phyloP scores from a whole-genome alignment of 768 basidiomycete genomes.

The Epithele typhae region DNA sequence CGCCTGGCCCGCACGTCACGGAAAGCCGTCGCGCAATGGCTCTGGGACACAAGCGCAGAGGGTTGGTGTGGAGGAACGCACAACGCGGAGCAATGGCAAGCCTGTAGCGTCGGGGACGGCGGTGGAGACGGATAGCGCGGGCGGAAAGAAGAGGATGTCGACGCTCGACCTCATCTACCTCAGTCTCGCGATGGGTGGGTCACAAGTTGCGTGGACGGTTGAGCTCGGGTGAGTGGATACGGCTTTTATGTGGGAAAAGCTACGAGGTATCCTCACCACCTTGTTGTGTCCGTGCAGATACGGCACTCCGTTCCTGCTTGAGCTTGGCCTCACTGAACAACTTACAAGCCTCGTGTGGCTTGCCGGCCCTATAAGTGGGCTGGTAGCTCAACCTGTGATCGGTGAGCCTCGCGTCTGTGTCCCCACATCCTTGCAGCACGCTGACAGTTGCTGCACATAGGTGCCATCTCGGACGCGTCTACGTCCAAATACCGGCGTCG shows the following conservation, averaged over 20 bases:
- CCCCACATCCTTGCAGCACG: background rate
- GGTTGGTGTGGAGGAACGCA: conserved; percentile 1
- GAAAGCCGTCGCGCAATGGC: conserved; percentile 16
- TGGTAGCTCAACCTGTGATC: conserved; percentile 96
- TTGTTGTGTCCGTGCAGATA: conserved; percentile 49
- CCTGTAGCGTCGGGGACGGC: background rate
- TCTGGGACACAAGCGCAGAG: conserved; percentile 5
- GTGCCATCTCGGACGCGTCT: conserved; percentile 94
- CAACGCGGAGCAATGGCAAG: background rate
- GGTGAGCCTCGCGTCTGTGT: conserved; percentile 44
- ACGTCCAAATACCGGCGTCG: conserved; percentile 85
- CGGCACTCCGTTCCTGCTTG: conserved; percentile 89
- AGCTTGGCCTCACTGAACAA: conserved; percentile 78
- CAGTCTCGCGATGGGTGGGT: conserved; percentile 91
- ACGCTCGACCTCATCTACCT: conserved; percentile 59
- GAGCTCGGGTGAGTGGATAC: conserved; percentile 74
- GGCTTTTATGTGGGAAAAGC: background rate
- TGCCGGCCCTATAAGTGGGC: conserved; percentile 90
- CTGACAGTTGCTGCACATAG: conserved; percentile 33
- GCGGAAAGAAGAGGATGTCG: conserved; percentile 27
- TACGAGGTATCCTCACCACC: background rate
- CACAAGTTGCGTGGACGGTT: conserved; percentile 94
- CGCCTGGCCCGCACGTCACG: conserved; percentile 58
- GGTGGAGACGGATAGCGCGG: background rate
- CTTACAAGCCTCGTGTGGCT: conserved; percentile 94